Conservation (phyloP, 495 filamentous ascomycete species). For the Penicillium bialowiezense region DNA sequence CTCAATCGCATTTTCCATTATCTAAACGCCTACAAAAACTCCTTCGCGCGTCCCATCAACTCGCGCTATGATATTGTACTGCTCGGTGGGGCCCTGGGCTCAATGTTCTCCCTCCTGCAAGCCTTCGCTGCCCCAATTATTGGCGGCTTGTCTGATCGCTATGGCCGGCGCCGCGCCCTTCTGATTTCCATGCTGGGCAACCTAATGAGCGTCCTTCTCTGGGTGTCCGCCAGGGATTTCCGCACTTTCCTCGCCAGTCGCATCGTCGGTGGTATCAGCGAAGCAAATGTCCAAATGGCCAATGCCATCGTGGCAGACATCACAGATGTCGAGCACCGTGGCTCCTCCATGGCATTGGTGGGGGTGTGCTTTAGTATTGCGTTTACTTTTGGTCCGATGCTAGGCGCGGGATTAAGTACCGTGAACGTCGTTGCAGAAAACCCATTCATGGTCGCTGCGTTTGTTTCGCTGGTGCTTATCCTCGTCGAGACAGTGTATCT, state of each 20-base stretch:
- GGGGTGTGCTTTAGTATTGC: constrained; percentile 96
- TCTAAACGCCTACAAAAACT: constrained; percentile 92
- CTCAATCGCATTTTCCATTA: constrained; percentile 76
- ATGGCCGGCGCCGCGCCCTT: constrained; percentile 85
- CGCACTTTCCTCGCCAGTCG: constrained; percentile 90
- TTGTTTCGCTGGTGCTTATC: constrained; percentile 78
- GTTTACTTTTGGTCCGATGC: constrained; percentile 90
- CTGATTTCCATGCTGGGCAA: constrained; percentile 95
- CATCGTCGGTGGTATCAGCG: constrained; percentile 87
- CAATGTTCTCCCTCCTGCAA: constrained; percentile 89
- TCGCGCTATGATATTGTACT: constrained; percentile 96
- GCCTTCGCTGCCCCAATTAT: constrained; percentile 91
- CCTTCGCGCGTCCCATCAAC: constrained; percentile 90
- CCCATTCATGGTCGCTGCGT: constrained; percentile 87
- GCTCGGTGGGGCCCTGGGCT: constrained; percentile 89
- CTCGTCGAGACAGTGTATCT: constrained; percentile 83
- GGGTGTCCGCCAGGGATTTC: constrained; percentile 91
- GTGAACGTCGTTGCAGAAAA: constrained; percentile 77
- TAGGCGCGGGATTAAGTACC: constrained; percentile 79
- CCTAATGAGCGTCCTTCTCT: constrained; percentile 85
- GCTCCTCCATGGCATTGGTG: constrained; percentile 91
- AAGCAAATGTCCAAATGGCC: constrained; percentile 95
- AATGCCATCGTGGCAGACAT: constrained; percentile 97
- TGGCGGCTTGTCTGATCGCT: constrained; percentile 79
- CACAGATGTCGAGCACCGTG: constrained; percentile 74